Evolutionary conservation across 345 rosid genomes (phyloP), one percentile per base, ranked within the genome.

Genomic region (Jatropha curcas): DNA sequence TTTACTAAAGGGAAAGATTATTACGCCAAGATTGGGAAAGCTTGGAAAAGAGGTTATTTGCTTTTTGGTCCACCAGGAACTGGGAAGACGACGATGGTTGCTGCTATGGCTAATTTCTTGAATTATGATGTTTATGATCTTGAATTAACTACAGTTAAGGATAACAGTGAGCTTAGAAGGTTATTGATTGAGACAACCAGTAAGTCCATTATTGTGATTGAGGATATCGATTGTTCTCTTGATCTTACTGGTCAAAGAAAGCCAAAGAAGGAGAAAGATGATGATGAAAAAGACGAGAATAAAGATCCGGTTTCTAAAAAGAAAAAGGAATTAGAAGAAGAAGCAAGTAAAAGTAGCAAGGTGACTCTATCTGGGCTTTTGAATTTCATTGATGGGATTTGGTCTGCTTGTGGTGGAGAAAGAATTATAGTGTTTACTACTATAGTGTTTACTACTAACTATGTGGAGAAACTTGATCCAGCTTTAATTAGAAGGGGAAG

Each of bases 51-150:
- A 48, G 67, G 81, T 9, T 78, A 78, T 39, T 55, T 78, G 22
- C 33, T 78, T 30, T 73, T 63, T 39, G 77, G 77, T 43, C 77
- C 77, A 34, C 74, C 81, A 0, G 77, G 81, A 17, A 73, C 81
- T 4, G 77, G 81, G 2, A 78, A 78, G 14, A 73, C 77, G 3
- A 73, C 77, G 33, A 63, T 78, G 81, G 69, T 78, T 48, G 81
- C 77, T 20, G 74, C 81, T 51, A 78, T 78, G 68, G 74, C 77
- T n/a, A 78, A 78, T 52, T 50, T 63, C 28, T 68, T 73, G 57
- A 76, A 73, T 58, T 80, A 72, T 59, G 77, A 80, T 46, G 3
- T 80, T 6, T 77, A 72, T 71, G 74, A 60, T 71, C 67, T 71
- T 33, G 74, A 71, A 28, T 16, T 71, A 48, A 71, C 74, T 13